Conservation (phyloP, 352 stramenopile species). For the Aphanomyces stellatus region DNA sequence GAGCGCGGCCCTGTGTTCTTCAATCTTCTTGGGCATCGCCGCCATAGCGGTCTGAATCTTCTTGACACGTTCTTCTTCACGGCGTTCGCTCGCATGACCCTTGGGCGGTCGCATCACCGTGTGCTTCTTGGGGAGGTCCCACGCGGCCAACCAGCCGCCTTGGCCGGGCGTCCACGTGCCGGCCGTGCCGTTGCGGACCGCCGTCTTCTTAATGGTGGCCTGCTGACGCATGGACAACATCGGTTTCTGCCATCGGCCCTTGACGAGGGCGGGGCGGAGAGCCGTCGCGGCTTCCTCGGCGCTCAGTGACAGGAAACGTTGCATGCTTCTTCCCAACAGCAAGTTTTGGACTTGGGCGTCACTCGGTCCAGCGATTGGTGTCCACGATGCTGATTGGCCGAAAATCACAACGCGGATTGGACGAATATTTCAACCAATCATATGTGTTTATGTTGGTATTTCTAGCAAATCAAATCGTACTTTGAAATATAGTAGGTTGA, state of each 20-base stretch:
- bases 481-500: no score
- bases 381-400: slow-evolving; percentile 19
- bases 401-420: slow-evolving; percentile 7
- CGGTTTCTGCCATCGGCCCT: slow-evolving; percentile 81
- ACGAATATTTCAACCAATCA: slow-evolving; percentile 27
- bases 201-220: slow-evolving; percentile 78
- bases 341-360: background rate
- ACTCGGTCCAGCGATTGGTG: slow-evolving; percentile 16
- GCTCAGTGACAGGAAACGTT: slow-evolving; percentile 68
- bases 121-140: slow-evolving; percentile 74
- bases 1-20: slow-evolving; percentile 77
- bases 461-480: background rate
- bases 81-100: slow-evolving; percentile 69
- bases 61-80: slow-evolving; percentile 80
- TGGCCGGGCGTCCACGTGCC: slow-evolving; percentile 70
- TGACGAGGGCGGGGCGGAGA: slow-evolving; percentile 68
- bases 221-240: slow-evolving; percentile 71
- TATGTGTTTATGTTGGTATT: background rate
- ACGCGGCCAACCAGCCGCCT: slow-evolving; percentile 71
- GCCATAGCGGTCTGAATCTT: slow-evolving; percentile 76
- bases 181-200: slow-evolving; percentile 51
- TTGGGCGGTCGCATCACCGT: slow-evolving; percentile 78
- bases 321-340: slow-evolving; percentile 25
- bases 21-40: slow-evolving; percentile 79
- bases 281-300: slow-evolving; percentile 61